Base-by-base conservation (phyloP, 257 asterid genomes). In the Gynochthodes officinalis region DNA sequence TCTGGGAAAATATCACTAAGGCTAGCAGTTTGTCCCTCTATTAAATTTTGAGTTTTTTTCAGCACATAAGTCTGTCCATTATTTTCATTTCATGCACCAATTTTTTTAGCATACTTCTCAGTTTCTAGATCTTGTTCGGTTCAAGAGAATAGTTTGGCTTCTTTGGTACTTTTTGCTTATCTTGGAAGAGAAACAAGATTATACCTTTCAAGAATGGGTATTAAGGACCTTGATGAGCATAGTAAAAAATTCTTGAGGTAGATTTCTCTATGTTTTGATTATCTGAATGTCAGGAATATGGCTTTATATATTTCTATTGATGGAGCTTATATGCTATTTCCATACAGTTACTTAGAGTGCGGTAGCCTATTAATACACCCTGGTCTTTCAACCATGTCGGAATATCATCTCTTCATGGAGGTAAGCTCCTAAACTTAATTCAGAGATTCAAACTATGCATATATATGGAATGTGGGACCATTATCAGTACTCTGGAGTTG, bases 331-430 rank as follows among this genome's bases (percentile, higher is more conserved):
- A 16, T 75, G 65, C 67, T 19, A 7, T 79, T 50, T 78, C 73
- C 42, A 40, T 76, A 72, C 89, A 91, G 96, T 82, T 84, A 89
- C 86, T 81, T 91, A 70, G 97, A 89, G 76, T 84, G 97, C 16
- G 88, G 97, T 71, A 74, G 90, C 76, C 82, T 88, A 76, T 77
- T 81, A 73, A 81, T 81, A 73, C 82, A 87, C 83, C 95, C 92
- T 1, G 84, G 86, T 79, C 86, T 89, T 82, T 84, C 94, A 40
- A 78, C 79, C 39, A 73, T 87, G 52, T 79, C 95, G 0, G 77
- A 82, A 72, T 87, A 91, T 82, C 97, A 91, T 83, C 97, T 83
- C 74, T 77, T 89, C 77, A 85, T 87, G 90, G 97, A 89, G 92
- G 97, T 91, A 48, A 79, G 89, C 77, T 43, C 21, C 60, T 15